Base-by-base conservation (phyloP, 352 stramenopile species). In the Globisporangium polare region DNA sequence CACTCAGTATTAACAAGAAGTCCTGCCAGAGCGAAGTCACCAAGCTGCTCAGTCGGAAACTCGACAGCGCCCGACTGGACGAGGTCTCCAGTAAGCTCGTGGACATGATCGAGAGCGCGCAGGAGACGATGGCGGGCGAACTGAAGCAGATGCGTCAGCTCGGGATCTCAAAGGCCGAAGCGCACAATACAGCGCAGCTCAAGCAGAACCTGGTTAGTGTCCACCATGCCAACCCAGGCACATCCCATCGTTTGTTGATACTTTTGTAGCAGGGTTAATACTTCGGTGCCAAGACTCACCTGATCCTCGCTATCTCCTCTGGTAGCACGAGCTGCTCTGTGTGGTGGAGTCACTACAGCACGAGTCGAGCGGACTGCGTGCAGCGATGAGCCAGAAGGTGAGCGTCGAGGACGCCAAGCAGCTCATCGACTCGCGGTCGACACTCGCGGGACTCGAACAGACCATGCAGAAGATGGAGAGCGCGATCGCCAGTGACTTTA, bases 311-410 rank as follows among this genome's bases (percentile, higher is more conserved):
- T 41, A 9, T 39, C 33, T 39, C 12, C n/a, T n/a, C n/a, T n/a
- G 33, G 33, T 55, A 85, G 74, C 63, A 79, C 41, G 75, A 77
- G 9, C 31, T 85, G 27, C n/a, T 83, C 29, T 73, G 65, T 1
- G 65, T 83, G 22, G 74, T 69, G 13, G 74, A 85, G 63, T 79
- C 74, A 2, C 60, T 82, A 26, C 76, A 85, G 41, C 65, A 69
- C 7, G 76, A 83, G 18, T 41, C 77, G 12, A 67, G 45, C 17
- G 58, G 53, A 5, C 20, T 80, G 41, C 63, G 75, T 18, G 53
- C 57, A 22, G 43, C 58, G 24, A 51, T 78, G 46, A 53, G 56
- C 13, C 66, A 77, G 26, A 83, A 80, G 62, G 63, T 81, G 63
- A 69, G 59, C 3, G 24, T 74, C 29, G 61, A 62, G 5, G 73